Evolutionary conservation across 345 rosid genomes (phyloP).

Genomic region (Syzygium grande): DNA sequence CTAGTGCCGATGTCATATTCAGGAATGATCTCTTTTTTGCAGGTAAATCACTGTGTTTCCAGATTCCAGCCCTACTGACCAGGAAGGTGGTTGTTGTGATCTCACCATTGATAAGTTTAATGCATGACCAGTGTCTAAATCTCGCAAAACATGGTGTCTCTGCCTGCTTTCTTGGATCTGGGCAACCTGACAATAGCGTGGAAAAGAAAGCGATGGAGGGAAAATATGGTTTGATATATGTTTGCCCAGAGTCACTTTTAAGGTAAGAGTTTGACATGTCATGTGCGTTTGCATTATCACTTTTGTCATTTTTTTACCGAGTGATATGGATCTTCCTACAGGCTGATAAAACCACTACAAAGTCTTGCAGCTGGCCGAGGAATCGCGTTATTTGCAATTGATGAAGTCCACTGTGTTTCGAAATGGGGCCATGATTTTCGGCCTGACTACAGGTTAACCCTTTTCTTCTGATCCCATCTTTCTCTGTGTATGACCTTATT

Average conservation of each 20-base stretch:
- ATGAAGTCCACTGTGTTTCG: conserved; percentile 89
- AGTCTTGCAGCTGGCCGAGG: conserved; percentile 69
- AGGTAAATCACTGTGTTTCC: conserved; percentile 91
- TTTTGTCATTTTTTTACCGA: background rate
- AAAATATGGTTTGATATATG: conserved; percentile 67
- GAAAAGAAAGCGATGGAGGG: conserved; percentile 88
- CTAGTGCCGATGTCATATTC: background rate
- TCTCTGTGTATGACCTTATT: background rate
- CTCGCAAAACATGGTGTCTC: conserved; percentile 66
- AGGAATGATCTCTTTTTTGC: conserved; percentile 8
- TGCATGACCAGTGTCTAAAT: conserved; percentile 93
- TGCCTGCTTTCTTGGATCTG: conserved; percentile 96
- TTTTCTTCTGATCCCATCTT: background rate
- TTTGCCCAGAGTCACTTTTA: conserved; percentile 77
- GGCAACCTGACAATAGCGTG: conserved; percentile 74
- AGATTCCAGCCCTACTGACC: conserved; percentile 76
- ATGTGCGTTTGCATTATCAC: background rate
- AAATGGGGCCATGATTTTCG: conserved; percentile 98
- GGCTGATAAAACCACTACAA: conserved; percentile 67
- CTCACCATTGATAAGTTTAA: conserved; percentile 90
- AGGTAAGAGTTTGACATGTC: conserved; percentile 25
- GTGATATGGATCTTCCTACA: conserved; percentile 10
- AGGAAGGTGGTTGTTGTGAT: conserved; percentile 81
- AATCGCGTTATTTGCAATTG: conserved; percentile 80
- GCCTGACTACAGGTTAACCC: conserved; percentile 57